These are phyloP conservation scores for Pochonia chlamydosporia DNA, from an alignment of 2,329 filamentous ascomycete genomes.

Conservation along the genomic window DNA sequence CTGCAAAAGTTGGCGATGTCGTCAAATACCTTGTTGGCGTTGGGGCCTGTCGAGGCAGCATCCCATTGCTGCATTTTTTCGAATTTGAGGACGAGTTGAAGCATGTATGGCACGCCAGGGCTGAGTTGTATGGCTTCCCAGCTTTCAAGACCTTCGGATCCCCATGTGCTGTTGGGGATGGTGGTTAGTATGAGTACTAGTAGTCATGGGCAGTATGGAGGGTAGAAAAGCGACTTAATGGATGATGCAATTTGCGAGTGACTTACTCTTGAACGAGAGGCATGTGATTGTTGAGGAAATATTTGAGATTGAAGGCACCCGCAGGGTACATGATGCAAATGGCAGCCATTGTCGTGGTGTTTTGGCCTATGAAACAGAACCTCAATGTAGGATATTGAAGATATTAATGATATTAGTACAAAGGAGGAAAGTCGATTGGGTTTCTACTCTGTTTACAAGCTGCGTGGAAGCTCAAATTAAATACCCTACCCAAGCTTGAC, in stretches of 20 bases:
- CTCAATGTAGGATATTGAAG: too few relatives aligned
- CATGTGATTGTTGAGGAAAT: neutral
- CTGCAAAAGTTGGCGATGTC: neutral
- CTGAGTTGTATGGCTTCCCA: neutral
- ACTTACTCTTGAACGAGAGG: neutral
- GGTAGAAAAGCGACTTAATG: too few relatives aligned
- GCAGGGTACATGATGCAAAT: neutral
- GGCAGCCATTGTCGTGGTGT: neutral
- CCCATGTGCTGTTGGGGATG: neutral
- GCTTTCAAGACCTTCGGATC: neutral
- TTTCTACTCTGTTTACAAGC: too few relatives aligned
- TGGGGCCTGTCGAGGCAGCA: neutral
- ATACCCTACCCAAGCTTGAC: too few relatives aligned
- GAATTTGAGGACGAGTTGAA: neutral
- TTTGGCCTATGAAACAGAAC: too few relatives aligned
- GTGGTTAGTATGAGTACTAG: neutral
- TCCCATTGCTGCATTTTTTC: neutral
- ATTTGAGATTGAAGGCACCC: neutral
- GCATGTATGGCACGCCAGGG: neutral
- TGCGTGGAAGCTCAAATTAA: too few relatives aligned
- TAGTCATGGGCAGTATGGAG: too few relatives aligned
- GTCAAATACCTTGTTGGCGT: neutral
- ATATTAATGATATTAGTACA: too few relatives aligned
- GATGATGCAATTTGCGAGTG: neutral
- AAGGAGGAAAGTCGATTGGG: too few relatives aligned